These are phyloP conservation scores for Xylariaceae sp. DNA, from an alignment of 2,329 filamentous ascomycete species.

Conservation along the genomic window DNA sequence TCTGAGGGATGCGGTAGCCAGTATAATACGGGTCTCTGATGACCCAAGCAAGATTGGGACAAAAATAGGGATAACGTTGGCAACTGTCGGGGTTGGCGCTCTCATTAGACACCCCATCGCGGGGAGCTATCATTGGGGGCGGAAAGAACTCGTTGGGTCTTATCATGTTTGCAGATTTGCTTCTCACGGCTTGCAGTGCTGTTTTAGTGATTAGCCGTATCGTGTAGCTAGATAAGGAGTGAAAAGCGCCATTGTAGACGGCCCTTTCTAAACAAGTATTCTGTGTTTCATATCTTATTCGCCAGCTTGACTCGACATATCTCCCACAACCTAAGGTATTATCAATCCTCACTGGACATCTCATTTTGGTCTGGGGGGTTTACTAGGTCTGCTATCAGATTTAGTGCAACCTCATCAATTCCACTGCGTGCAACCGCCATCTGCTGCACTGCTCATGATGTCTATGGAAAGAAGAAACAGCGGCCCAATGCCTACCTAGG, in stretches of 20 bases:
- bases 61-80: conserved; percentile 17
- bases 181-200: conserved; percentile 12
- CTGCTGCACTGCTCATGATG: too few relatives aligned
- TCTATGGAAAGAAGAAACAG: too few relatives aligned
- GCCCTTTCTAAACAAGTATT: too few relatives aligned
- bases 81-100: conserved; percentile 15
- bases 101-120: conserved; percentile 20
- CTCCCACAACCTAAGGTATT: too few relatives aligned
- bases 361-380: too few relatives aligned
- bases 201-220: conserved; percentile 13
- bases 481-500: too few relatives aligned
- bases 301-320: too few relatives aligned
- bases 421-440: too few relatives aligned
- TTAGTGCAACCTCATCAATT: too few relatives aligned
- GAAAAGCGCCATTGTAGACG: conserved; percentile 4
- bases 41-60: conserved; percentile 20
- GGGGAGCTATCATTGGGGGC: conserved; percentile 14
- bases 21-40: conserved; percentile 13
- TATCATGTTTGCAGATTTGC: conserved; percentile 14
- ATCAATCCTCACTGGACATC: too few relatives aligned
- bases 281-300: too few relatives aligned
- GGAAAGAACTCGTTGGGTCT: conserved; percentile 15
- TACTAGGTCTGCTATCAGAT: too few relatives aligned
- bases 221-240: conserved; percentile 9
- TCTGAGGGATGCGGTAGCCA: conserved; percentile 13